Evolutionary conservation across 371 early-diverging fungal genomes (phyloP), one percentile per base, ranked within the genome.

Genomic region (Quaeritorhiza haematococci): DNA sequence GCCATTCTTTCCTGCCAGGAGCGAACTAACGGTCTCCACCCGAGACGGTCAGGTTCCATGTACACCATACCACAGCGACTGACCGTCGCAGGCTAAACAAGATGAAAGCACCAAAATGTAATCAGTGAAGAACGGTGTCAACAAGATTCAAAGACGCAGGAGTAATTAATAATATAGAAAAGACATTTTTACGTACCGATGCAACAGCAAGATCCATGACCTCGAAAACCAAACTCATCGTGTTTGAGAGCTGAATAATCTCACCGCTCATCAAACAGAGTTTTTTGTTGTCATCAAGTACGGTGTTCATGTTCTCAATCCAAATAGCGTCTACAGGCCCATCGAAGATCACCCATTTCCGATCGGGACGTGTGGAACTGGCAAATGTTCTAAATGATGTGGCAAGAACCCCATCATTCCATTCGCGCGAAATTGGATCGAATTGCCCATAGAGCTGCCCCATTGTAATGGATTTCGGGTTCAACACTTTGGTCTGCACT

Each of bases 271-370:
- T 78, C 41, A 83, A 55, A 58, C 81, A 80, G n/a, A 84, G 64
- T 50, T 75, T 75, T 59, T 78, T 81, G 59, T 82, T 82, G 60
- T 80, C 80, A 57, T 83, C 83, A 49, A 84, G 58, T 4, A 84
- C 80, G 32, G 79, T 78, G 58, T 84, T 84, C 75, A 84, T 82
- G 58, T 84, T 81, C 56, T 84, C 85, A 33, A 81, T 68, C 79
- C 82, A 81, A 27, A 81, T 66, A 1, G 82, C 82, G 54, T 81
- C 82, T 10, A 76, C 81, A 21, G 82, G 82, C 5, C 83, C 80
- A 59, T 84, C 85, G 67, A 83, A 83, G 23, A 84, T 75, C 19
- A 82, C 79, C 82, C 82, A 83, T 48, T 76, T 74, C 3, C 78
- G 59, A 55, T 76, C 78, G 17, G 76, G 76, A n/a, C 56, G 64